phyloP scores from a whole-genome alignment of 257 asterid species.

The Fraxinus quadrangulata region DNA sequence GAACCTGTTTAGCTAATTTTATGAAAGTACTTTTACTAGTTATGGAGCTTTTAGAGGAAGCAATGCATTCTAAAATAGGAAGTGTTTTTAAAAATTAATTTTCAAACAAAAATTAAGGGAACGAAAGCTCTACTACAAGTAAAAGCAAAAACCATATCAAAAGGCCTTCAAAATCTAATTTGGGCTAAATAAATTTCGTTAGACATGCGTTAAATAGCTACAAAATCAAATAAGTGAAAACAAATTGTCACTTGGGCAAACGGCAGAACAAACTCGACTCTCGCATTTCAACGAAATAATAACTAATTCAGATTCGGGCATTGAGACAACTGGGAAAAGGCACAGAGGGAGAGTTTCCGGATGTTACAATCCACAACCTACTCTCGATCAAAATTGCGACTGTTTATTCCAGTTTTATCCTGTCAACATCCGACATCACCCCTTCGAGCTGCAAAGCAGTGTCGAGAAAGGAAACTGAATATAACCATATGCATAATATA shows the following conservation, averaged over 20 bases:
- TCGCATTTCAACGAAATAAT: constrained; percentile 7
- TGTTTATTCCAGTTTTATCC: constrained; percentile 53
- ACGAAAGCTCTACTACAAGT: no score
- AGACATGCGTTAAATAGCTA: background rate
- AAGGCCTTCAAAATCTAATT: no score
- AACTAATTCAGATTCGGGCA: background rate
- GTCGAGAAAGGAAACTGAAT: background rate
- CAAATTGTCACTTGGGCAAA: background rate
- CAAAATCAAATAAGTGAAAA: background rate
- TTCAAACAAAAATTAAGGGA: no score
- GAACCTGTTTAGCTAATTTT: no score
- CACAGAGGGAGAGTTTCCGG: background rate
- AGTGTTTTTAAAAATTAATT: no score
- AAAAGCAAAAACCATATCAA: no score
- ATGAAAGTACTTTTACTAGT: no score
- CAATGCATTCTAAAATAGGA: no score
- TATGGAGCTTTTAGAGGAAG: no score
- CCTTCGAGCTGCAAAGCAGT: constrained; percentile 65
- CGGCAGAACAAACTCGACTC: background rate
- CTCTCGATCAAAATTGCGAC: background rate
- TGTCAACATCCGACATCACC: constrained; percentile 55
- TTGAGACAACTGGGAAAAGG: background rate
- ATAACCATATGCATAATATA: background rate
- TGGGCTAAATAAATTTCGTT: no score
- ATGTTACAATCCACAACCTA: background rate